phyloP scores from a whole-genome alignment of 2,329 filamentous ascomycete species.

The Talaromyces sp. region DNA sequence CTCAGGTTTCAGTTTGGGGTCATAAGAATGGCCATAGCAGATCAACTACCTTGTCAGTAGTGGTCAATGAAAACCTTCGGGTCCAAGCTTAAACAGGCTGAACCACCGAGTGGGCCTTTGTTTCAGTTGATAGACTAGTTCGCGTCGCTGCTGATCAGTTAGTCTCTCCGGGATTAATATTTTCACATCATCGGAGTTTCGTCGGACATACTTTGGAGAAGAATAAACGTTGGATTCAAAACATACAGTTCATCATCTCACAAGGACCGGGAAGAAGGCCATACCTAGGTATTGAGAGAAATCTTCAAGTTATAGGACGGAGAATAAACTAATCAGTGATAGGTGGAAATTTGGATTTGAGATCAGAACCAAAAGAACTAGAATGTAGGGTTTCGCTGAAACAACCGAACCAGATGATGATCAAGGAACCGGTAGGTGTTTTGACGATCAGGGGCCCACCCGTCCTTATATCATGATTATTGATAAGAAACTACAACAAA shows the following conservation, averaged over 20 bases:
- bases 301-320: too few species aligned
- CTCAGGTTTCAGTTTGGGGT: too few species aligned
- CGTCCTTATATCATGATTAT: constrained; percentile 6
- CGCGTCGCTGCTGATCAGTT: too few species aligned
- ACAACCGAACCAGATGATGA: background rate
- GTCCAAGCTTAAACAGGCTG: background rate
- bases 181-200: too few species aligned
- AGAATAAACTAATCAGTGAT: too few species aligned
- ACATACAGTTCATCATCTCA: too few species aligned
- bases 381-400: constrained; percentile 4
- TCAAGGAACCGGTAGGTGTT: constrained; percentile 6
- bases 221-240: too few species aligned
- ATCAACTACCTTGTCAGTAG: background rate
- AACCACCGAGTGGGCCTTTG: background rate
- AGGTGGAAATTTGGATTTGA: background rate
- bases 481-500: background rate
- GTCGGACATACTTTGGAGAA: too few species aligned
- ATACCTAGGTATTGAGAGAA: too few species aligned
- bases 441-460: constrained; percentile 3
- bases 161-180: too few species aligned
- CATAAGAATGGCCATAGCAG: too few species aligned
- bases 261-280: too few species aligned
- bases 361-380: background rate
- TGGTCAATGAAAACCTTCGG: background rate
- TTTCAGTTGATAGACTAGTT: background rate